Conservation (phyloP, 164 flowering plant species). For the Warburgia ugandensis region DNA sequence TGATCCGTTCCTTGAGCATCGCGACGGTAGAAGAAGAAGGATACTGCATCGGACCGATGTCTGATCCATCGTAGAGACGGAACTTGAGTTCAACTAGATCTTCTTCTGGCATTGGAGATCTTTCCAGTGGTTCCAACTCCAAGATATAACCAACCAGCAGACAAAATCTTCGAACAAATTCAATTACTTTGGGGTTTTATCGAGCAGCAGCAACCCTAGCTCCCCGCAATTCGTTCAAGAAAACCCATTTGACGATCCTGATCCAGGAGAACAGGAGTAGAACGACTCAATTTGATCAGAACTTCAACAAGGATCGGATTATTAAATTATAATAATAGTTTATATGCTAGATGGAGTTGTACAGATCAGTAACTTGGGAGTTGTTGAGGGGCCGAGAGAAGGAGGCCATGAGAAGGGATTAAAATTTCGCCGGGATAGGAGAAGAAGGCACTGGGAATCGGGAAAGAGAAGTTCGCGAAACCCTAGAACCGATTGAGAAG, state of each 20-base stretch:
- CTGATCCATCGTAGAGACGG: conserved; percentile 53
- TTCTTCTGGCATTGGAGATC: conserved; percentile 48
- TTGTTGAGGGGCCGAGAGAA: background rate
- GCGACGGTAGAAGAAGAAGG: conserved; percentile 45
- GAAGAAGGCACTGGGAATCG: background rate
- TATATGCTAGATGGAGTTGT: too few species aligned
- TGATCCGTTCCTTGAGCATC: conserved; percentile 47
- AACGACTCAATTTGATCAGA: too few species aligned
- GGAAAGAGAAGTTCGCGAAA: conserved; percentile 5
- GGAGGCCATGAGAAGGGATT: background rate
- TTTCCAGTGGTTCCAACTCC: background rate
- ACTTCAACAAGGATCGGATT: too few species aligned
- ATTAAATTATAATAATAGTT: too few species aligned
- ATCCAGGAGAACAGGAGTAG: too few species aligned
- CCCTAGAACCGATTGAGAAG: conserved; percentile 15
- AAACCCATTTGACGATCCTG: too few species aligned
- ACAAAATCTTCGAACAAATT: background rate
- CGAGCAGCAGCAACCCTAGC: conserved; percentile 1
- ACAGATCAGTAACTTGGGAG: too few species aligned
- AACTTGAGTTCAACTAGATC: conserved; percentile 54
- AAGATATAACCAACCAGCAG: background rate
- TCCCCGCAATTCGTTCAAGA: too few species aligned
- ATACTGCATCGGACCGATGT: conserved; percentile 52
- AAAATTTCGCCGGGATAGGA: background rate
- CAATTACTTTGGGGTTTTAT: background rate